Evolutionary conservation across 1,139 yeast species (phyloP).

Genomic region (Saccharomyces hybrid): DNA sequence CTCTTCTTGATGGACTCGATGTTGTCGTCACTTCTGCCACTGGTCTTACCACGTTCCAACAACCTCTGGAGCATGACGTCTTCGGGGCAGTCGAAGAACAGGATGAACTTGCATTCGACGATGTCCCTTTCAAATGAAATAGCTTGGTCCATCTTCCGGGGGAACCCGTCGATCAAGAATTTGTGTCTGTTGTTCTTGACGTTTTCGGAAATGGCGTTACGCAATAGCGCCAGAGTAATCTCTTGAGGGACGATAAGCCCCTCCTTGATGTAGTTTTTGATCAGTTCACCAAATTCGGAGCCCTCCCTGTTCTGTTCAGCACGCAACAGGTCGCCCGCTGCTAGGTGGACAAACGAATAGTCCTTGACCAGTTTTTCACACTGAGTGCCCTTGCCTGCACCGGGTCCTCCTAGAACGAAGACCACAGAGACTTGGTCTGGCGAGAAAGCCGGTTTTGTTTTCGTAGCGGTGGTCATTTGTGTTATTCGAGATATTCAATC

Average conservation of each 20-base stretch:
- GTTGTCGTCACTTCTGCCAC: conserved; percentile 92
- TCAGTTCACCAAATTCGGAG: conserved; percentile 77
- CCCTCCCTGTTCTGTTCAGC: conserved; percentile 83
- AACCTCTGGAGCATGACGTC: conserved; percentile 76
- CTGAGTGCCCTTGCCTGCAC: conserved; percentile 97
- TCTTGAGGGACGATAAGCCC: conserved; percentile 95
- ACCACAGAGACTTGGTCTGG: conserved; percentile 66
- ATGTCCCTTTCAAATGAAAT: conserved; percentile 77
- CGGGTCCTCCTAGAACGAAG: conserved; percentile 78
- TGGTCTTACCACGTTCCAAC: conserved; percentile 85
- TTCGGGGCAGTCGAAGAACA: conserved; percentile 94
- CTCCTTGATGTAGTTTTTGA: conserved; percentile 74
- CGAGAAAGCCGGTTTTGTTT: conserved; percentile 39
- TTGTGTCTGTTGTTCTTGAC: conserved; percentile 43
- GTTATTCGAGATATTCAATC: conserved; percentile 39
- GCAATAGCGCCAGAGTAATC: conserved; percentile 75
- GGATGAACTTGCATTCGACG: conserved; percentile 66
- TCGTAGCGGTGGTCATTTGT: neutral
- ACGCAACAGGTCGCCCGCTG: conserved; percentile 91
- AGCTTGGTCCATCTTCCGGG: conserved; percentile 98
- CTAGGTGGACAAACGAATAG: conserved; percentile 75
- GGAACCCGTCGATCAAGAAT: conserved; percentile 91
- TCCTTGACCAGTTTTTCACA: conserved; percentile 77
- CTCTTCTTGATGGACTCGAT: conserved; percentile 84
- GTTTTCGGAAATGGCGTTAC: conserved; percentile 64